Evolutionary conservation across 2,329 filamentous ascomycete genomes (phyloP).

Genomic region (Paracoccidioides lutzii): DNA sequence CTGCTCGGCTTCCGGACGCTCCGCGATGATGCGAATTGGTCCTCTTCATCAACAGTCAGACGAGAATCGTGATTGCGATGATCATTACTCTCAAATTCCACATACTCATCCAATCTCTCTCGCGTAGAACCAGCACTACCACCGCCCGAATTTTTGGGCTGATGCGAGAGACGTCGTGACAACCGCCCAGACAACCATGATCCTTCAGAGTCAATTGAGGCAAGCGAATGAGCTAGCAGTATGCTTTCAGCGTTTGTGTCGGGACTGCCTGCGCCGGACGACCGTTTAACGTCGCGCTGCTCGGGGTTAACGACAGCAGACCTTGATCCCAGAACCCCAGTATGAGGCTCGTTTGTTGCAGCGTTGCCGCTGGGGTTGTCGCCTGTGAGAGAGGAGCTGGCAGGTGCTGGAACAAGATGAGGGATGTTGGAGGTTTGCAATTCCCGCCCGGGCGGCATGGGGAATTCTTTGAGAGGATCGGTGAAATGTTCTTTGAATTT

Average conservation of each 20-base stretch:
- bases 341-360: conserved; percentile 3
- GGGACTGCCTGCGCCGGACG: conserved; percentile 32
- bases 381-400: background rate
- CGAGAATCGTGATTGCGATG: background rate
- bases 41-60: conserved; percentile 25
- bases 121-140: conserved; percentile 32
- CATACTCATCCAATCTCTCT: conserved; percentile 40
- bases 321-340: background rate
- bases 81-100: conserved; percentile 41
- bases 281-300: conserved; percentile 22
- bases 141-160: conserved; percentile 27
- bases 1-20: conserved; percentile 11
- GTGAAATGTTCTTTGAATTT: conserved; percentile 91
- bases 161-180: conserved; percentile 36
- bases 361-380: conserved; percentile 1
- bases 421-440: conserved; percentile 62
- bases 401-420: background rate
- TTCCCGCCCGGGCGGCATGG: conserved; percentile 66
- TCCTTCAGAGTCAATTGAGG: conserved; percentile 87
- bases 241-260: conserved; percentile 37
- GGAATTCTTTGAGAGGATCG: conserved; percentile 79
- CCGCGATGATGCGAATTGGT: background rate
- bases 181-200: conserved; percentile 83
- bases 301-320: conserved; percentile 16
- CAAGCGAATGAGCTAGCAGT: conserved; percentile 65